Evolutionary conservation across 495 filamentous ascomycete species (phyloP).

Genomic region (Aspergillus steynii): DNA sequence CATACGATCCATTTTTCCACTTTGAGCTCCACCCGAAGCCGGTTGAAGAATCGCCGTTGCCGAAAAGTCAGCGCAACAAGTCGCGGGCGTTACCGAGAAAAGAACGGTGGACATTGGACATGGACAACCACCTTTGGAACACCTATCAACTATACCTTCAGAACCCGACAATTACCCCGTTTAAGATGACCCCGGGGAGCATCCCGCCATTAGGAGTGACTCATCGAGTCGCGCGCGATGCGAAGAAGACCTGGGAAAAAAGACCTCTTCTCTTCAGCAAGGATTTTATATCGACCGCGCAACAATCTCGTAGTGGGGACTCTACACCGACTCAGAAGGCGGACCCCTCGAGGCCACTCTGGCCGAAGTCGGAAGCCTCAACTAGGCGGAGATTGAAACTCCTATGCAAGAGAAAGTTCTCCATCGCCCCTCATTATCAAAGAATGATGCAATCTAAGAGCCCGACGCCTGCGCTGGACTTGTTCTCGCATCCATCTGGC

Average conservation of each 20-base stretch:
- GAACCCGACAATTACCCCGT: conserved; percentile 90
- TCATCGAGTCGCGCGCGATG: conserved; percentile 81
- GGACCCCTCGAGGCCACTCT: conserved; percentile 45
- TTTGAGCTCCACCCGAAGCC: conserved; percentile 41
- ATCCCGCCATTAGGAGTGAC: conserved; percentile 90
- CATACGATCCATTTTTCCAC: conserved; percentile 56
- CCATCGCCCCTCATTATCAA: conserved; percentile 65
- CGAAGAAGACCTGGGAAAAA: conserved; percentile 76
- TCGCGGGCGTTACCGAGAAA: conserved; percentile 19
- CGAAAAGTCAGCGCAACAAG: conserved; percentile 27
- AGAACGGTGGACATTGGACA: conserved; percentile 75
- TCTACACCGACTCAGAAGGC: conserved; percentile 56
- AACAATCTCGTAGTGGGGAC: conserved; percentile 56
- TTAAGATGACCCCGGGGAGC: conserved; percentile 83
- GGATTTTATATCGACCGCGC: conserved; percentile 32
- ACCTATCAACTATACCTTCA: conserved; percentile 85
- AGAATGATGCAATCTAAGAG: conserved; percentile 71
- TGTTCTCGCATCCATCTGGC: conserved; percentile 45
- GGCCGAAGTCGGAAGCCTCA: conserved; percentile 81
- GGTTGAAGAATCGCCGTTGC: conserved; percentile 32
- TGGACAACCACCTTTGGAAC: conserved; percentile 93
- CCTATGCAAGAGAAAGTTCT: conserved; percentile 76
- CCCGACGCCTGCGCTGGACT: conserved; percentile 68
- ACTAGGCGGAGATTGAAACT: conserved; percentile 79
- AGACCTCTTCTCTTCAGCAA: conserved; percentile 23